Evolutionary conservation across 75 land plant species (phyloP).

Genomic region (Picea sitchensis): DNA sequence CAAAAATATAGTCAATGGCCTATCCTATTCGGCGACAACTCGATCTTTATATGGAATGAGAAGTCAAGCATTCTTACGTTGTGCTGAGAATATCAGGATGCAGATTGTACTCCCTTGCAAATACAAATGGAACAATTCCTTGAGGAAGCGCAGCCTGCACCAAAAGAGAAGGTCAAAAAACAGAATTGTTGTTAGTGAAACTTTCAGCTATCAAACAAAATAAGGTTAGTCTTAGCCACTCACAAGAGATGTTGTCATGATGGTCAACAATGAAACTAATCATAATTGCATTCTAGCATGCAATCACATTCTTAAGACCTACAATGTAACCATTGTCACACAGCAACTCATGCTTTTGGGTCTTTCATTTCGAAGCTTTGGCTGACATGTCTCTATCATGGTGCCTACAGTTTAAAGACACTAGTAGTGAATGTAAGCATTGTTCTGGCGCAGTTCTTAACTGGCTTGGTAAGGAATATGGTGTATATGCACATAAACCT

Average conservation of each 20-base stretch:
- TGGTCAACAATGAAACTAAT: background rate
- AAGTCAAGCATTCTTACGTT: conserved; percentile 33
- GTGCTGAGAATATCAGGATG: conserved; percentile 69
- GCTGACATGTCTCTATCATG: too few species aligned
- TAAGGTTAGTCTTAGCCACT: background rate
- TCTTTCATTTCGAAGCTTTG: too few species aligned
- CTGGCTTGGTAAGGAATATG: background rate
- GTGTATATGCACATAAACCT: background rate
- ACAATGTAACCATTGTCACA: background rate
- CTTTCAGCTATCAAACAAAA: background rate
- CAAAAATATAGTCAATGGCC: background rate
- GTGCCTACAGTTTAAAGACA: too few species aligned
- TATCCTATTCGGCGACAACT: background rate
- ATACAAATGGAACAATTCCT: conserved; percentile 68
- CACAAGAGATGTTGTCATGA: background rate
- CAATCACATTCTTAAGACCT: background rate
- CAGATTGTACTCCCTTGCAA: conserved; percentile 66
- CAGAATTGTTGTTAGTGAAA: background rate
- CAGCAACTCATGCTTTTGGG: background rate
- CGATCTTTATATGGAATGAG: background rate
- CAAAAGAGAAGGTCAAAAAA: background rate
- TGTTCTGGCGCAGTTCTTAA: background rate
- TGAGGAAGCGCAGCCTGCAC: conserved; percentile 70
- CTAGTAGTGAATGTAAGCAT: background rate
- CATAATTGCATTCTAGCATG: background rate